Conservation (phyloP, 73 alveolate species). For the Paramecium sexaurelia region DNA sequence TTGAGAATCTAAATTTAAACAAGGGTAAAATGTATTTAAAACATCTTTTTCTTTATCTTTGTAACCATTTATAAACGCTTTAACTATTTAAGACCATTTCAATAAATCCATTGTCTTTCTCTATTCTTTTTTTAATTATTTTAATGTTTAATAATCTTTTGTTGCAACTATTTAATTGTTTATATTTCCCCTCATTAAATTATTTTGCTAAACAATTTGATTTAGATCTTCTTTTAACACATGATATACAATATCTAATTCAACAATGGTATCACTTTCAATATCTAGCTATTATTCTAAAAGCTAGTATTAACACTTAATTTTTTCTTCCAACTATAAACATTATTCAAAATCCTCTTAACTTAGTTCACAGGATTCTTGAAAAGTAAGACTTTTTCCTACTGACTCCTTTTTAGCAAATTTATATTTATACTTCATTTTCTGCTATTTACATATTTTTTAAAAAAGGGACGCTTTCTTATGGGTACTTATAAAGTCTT, state of each 20-base stretch:
- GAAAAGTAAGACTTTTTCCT: slow-evolving; percentile 24
- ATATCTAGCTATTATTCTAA: not conserved
- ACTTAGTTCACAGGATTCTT: slow-evolving; percentile 7
- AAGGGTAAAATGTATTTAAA: not conserved
- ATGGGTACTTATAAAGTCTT: not conserved
- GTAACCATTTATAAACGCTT: slow-evolving; percentile 19
- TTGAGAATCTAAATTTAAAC: not conserved
- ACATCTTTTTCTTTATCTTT: not conserved
- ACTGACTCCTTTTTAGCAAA: slow-evolving; percentile 15
- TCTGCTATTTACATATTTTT: not conserved
- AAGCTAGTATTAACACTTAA: not conserved
- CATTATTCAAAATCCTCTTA: slow-evolving; percentile 23
- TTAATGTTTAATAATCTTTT: not conserved
- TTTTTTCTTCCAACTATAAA: not conserved
- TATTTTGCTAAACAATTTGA: not conserved
- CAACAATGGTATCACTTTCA: not conserved
- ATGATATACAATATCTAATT: slow-evolving; percentile 45
- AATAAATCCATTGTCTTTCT: not conserved
- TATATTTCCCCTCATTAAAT: not conserved
- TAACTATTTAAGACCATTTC: slow-evolving; percentile 26
- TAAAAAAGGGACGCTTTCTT: not conserved
- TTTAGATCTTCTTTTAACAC: not conserved
- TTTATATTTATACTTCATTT: not conserved
- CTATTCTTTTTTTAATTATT: not conserved
- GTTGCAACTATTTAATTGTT: not conserved